Evolutionary conservation across 176 grass and related monocot genomes (phyloP), one percentile per base, ranked within the genome.

Genomic region (Zizania latifolia): DNA sequence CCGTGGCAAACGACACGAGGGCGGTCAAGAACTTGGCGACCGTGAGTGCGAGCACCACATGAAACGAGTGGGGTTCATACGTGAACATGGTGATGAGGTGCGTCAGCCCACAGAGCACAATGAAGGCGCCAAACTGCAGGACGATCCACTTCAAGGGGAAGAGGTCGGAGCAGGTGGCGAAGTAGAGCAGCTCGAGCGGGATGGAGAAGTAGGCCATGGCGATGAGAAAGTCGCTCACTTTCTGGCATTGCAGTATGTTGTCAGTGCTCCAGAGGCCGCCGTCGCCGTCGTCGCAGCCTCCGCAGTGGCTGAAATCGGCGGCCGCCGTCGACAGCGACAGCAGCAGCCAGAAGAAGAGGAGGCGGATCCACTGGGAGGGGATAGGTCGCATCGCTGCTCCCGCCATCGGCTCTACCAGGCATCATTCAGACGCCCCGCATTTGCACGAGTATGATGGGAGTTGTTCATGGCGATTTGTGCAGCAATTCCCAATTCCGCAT

Each of bases 151-250:
- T 92, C 68, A 96, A 71, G 2, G 89, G 92, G 61, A 96, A 87
- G 73, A 89, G 85, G 62, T 84, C 82, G 38, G 88, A 89, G 81
- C 88, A 89, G 46, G 92, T 86, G 14, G 81, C 84, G 19, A 92
- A 96, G 89, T 86, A 96, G 61, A 96, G 80, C 43, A 96, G 76
- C 81, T 96, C 89, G 5, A 96, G 77, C 12, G 92, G 89, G 74
- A 96, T 96, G 58, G 92, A 96, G 89, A 96, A 96, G 70, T 96
- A 96, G 26, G 92, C 89, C 7, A 78, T 34, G 15, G 92, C 83
- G 26, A 96, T 96, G 24, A 96, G 84, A 41, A 92, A 89, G 65
- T 96, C 92, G 72, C 92, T 80, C 15, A 86, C 86, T 23, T 89
- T 96, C 68, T 96, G 92, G 57, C 89, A 96, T 12, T 84, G 86